phyloP scores from a whole-genome alignment of 2,329 filamentous ascomycete genomes.

The Aspergillus versicolor region DNA sequence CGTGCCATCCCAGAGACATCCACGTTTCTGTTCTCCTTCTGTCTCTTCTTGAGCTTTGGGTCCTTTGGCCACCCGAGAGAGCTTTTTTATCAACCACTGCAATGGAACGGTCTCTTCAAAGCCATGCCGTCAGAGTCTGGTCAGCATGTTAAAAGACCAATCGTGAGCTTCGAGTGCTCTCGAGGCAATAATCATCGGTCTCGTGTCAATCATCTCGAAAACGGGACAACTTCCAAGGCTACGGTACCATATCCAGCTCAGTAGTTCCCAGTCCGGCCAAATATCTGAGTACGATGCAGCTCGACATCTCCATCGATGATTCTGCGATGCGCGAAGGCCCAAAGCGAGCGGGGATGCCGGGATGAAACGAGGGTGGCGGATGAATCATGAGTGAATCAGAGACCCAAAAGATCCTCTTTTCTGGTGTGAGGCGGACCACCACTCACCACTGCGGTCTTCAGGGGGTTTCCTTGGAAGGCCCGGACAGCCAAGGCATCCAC shows the following conservation, averaged over 20 bases:
- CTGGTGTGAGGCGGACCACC: slow-evolving; percentile 14
- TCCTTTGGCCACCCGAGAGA: not conserved
- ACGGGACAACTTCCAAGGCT: slow-evolving; percentile 14
- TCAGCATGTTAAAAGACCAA: not conserved
- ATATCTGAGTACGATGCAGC: slow-evolving; percentile 4
- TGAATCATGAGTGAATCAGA: slow-evolving; percentile 12
- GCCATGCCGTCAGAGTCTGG: not conserved
- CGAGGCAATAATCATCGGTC: slow-evolving; percentile 1
- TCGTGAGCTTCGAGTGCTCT: not conserved
- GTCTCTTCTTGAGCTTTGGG: not conserved
- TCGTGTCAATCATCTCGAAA: slow-evolving; percentile 1
- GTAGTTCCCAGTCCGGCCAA: not conserved
- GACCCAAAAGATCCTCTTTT: slow-evolving; percentile 2
- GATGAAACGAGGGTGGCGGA: slow-evolving; percentile 16
- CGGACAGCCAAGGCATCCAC: slow-evolving; percentile 18
- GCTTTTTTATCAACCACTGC: not conserved
- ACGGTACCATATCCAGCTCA: slow-evolving; percentile 5
- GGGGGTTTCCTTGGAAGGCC: slow-evolving; percentile 8
- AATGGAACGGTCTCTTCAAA: not conserved
- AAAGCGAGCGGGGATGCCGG: slow-evolving; percentile 8
- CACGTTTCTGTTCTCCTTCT: not conserved
- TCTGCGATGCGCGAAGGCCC: slow-evolving; percentile 20
- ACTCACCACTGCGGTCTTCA: slow-evolving; percentile 2
- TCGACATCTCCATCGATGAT: slow-evolving; percentile 1
- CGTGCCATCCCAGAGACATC: not conserved